phyloP scores from a whole-genome alignment of 1,139 yeast genomes.

The Blastobotrys persicus region DNA sequence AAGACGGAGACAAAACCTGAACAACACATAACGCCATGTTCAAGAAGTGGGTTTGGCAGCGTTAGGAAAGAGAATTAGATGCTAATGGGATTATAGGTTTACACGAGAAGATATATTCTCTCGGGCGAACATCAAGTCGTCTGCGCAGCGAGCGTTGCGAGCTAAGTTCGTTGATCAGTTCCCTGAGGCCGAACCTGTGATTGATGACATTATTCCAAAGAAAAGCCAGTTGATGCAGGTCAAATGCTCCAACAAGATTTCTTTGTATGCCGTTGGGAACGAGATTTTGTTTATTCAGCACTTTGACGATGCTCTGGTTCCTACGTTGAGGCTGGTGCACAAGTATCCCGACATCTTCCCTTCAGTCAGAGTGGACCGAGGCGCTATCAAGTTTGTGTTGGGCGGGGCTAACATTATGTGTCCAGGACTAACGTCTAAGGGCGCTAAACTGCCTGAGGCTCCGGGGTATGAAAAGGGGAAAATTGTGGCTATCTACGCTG shows the following conservation, averaged over 20 bases:
- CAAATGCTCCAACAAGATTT: constrained; percentile 88
- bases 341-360: constrained; percentile 64
- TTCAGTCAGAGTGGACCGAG: constrained; percentile 86
- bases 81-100: constrained; percentile 53
- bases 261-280: constrained; percentile 68
- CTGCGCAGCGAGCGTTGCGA: constrained; percentile 83
- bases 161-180: constrained; percentile 68
- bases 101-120: constrained; percentile 85
- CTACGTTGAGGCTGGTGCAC: constrained; percentile 75
- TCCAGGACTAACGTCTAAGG: constrained; percentile 91
- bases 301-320: constrained; percentile 74
- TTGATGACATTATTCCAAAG: constrained; percentile 85
- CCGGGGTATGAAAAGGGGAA: constrained; percentile 57
- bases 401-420: constrained; percentile 98
- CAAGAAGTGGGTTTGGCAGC: constrained; percentile 19
- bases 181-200: constrained; percentile 66
- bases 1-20: constrained; percentile 1
- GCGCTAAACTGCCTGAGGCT: constrained; percentile 79
- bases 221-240: constrained; percentile 79
- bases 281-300: constrained; percentile 80
- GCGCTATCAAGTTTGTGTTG: constrained; percentile 90
- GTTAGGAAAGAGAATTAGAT: background rate
- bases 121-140: constrained; percentile 86
- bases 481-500: constrained; percentile 82
- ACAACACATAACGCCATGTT: constrained; percentile 19